Evolutionary conservation across 129 eudicot species (phyloP).

Genomic region (Glebionis coronaria): DNA sequence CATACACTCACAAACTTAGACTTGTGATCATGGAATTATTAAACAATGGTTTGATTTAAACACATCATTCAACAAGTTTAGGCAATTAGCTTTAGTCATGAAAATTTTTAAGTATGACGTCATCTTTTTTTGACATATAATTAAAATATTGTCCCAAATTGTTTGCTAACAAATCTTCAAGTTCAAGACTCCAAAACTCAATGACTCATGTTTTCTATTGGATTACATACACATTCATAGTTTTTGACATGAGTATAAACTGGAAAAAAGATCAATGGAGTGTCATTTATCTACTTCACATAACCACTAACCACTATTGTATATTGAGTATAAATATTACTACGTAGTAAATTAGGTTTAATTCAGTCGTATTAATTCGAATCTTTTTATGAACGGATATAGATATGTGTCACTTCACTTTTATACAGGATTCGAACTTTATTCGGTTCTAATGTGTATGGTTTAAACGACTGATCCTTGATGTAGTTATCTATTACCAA

Average conservation of each 20-base stretch:
- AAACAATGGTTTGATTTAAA: too few species aligned
- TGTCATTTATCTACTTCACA: background rate
- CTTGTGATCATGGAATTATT: too few species aligned
- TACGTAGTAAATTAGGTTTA: background rate
- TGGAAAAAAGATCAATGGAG: background rate
- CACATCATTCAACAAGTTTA: too few species aligned
- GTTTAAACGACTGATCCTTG: background rate
- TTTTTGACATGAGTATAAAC: background rate
- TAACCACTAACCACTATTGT: background rate
- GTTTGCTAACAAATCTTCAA: too few species aligned
- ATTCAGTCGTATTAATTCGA: background rate
- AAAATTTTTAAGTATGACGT: too few species aligned
- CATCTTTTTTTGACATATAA: too few species aligned
- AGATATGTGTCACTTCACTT: background rate
- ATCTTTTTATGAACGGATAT: background rate
- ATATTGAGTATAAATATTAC: background rate
- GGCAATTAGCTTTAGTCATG: too few species aligned
- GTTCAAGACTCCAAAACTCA: too few species aligned
- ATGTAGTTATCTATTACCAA: background rate
- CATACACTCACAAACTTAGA: background rate
- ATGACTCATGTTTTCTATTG: too few species aligned
- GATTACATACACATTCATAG: too few species aligned
- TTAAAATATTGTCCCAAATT: too few species aligned
- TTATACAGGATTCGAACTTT: background rate
- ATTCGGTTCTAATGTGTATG: background rate